Conservation (phyloP, 257 asterid species). For the Oldenlandia corymbosa region DNA sequence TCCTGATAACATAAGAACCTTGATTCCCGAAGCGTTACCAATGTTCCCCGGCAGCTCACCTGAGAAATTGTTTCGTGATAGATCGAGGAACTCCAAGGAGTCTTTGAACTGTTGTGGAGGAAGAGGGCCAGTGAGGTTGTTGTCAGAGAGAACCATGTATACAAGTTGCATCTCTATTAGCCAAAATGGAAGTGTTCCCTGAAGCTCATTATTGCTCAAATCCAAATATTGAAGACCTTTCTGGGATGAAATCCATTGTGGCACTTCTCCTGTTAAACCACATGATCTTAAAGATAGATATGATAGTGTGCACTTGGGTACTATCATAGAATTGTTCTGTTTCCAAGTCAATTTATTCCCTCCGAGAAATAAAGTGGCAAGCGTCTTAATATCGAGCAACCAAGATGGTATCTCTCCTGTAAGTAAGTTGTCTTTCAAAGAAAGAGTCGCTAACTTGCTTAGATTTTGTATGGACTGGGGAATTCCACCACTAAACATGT, state of each 20-base stretch:
- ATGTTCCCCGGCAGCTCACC: constrained; percentile 26
- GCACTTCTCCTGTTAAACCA: constrained; percentile 22
- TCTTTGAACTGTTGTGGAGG: constrained; percentile 23
- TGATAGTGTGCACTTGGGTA: constrained; percentile 24
- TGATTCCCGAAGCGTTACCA: constrained; percentile 21
- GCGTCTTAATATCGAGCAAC: constrained; percentile 20
- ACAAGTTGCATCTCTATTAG: constrained; percentile 27
- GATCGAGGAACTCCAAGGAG: constrained; percentile 24
- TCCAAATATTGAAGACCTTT: constrained; percentile 24
- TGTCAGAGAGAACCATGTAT: constrained; percentile 24
- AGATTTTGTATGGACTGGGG: constrained; percentile 25
- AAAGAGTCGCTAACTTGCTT: constrained; percentile 19
- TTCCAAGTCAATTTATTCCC: constrained; percentile 22
- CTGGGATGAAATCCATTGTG: constrained; percentile 24
- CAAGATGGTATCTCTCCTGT: constrained; percentile 27
- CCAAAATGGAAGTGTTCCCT: constrained; percentile 27
- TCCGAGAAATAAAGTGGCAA: constrained; percentile 24
- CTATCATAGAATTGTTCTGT: constrained; percentile 14
- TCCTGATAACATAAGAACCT: constrained; percentile 26
- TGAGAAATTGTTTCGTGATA: constrained; percentile 21
- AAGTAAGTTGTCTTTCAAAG: constrained; percentile 21
- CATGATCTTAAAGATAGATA: constrained; percentile 25
- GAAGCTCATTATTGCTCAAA: constrained; percentile 26
- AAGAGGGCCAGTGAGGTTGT: constrained; percentile 25
- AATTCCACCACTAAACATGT: constrained; percentile 25